Conservation (phyloP, 1,139 yeast species). For the Debaryomyces coudertii region DNA sequence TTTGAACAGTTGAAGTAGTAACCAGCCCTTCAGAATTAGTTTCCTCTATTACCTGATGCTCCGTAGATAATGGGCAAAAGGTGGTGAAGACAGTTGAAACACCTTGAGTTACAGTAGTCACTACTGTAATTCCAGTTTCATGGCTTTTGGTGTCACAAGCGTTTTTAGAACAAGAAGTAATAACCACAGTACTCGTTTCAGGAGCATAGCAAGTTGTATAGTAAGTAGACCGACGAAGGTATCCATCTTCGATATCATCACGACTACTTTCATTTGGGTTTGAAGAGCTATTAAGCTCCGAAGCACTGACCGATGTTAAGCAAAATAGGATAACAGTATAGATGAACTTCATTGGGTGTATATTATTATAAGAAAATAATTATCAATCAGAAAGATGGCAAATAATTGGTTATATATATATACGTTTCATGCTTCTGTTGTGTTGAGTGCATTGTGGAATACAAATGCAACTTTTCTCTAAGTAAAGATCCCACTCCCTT, state of each 20-base stretch:
- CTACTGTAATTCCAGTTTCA: slow-evolving; percentile 28
- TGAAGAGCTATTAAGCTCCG: not conserved
- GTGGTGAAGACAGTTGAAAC: slow-evolving; percentile 29
- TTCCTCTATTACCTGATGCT: slow-evolving; percentile 3
- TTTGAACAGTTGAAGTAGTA: not conserved
- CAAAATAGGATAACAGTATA: not conserved
- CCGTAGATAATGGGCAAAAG: slow-evolving; percentile 22
- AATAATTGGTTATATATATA: not conserved
- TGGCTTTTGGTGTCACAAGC: slow-evolving; percentile 24
- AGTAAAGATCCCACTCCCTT: not conserved
- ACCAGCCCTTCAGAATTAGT: not conserved
- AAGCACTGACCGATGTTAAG: not conserved
- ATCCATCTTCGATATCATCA: not conserved
- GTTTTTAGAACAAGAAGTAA: slow-evolving; percentile 22
- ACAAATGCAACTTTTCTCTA: not conserved
- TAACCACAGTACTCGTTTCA: slow-evolving; percentile 21
- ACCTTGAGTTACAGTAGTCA: slow-evolving; percentile 17
- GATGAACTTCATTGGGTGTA: not conserved
- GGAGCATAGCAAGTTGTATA: slow-evolving; percentile 9
- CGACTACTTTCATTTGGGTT: not conserved
- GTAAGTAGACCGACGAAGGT: not conserved
- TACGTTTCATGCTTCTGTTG: not conserved
- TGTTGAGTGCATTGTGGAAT: not conserved
- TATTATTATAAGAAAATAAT: not conserved
- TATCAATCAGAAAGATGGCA: too few relatives aligned